phyloP scores from a whole-genome alignment of 192 early-diverging fungal species.

The Chytriomyces sp. region DNA sequence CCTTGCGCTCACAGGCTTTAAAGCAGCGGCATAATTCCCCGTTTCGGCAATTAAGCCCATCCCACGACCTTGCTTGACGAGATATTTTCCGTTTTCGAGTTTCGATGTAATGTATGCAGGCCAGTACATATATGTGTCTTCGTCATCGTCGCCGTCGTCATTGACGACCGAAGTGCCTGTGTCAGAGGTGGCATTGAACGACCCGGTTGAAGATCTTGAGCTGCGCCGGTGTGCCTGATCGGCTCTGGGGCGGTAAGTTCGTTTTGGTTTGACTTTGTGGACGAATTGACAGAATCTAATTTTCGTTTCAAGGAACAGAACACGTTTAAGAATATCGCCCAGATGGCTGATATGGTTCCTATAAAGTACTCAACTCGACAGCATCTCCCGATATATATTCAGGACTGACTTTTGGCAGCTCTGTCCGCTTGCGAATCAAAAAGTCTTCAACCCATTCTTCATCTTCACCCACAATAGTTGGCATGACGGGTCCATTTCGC shows the following conservation, averaged over 20 bases:
- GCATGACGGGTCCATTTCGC: neutral
- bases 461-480: neutral
- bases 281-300: neutral
- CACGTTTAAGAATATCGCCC: neutral
- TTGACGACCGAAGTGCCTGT: neutral
- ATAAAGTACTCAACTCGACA: constrained; percentile 26
- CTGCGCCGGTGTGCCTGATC: neutral
- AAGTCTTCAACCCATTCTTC: constrained; percentile 36
- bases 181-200: constrained; percentile 5
- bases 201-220: neutral
- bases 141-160: constrained; percentile 12
- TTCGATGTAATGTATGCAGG: constrained; percentile 15
- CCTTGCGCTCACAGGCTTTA: constrained; percentile 1
- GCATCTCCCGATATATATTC: constrained; percentile 16
- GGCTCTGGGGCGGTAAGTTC: too few species aligned
- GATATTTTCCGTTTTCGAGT: constrained; percentile 1
- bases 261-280: too few species aligned
- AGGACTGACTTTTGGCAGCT: neutral
- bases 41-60: constrained; percentile 17
- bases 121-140: constrained; percentile 22
- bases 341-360: neutral
- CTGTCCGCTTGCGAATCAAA: constrained; percentile 10
- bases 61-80: constrained; percentile 7
- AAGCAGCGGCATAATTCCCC: neutral
- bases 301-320: neutral